Conservation (phyloP, 1,284 basidiomycete genomes). For the Peniophora sp. region DNA sequence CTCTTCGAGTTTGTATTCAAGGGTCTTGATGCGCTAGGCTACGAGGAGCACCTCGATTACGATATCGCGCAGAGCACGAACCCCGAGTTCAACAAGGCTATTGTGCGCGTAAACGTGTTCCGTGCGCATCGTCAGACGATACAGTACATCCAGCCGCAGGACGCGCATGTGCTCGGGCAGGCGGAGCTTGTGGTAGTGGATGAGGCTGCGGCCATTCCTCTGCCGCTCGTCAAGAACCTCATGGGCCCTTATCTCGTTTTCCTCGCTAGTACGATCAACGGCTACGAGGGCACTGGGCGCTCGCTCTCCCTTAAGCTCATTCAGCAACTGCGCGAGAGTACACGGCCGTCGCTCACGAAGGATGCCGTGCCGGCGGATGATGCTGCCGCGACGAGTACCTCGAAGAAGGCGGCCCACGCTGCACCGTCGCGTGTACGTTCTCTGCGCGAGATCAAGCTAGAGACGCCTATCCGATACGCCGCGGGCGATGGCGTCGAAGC, state of each 20-base stretch:
- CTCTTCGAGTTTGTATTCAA: conserved; percentile 99
- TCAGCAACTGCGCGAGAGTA: conserved; percentile 90
- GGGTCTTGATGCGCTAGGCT: conserved; percentile 90
- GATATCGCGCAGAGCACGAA: conserved; percentile 93
- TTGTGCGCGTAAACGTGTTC: conserved; percentile 95
- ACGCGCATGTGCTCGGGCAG: conserved; percentile 94
- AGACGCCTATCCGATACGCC: conserved; percentile 92
- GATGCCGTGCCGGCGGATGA: conserved; percentile 26
- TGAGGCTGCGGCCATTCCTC: conserved; percentile 96
- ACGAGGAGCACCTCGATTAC: conserved; percentile 97
- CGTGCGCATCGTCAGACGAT: conserved; percentile 90
- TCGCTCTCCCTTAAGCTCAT: conserved; percentile 97
- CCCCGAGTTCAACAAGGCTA: conserved; percentile 91
- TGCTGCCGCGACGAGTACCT: conserved; percentile 40
- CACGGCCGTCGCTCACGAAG: conserved; percentile 63
- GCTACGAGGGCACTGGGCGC: conserved; percentile 98
- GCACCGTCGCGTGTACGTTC: conserved; percentile 66
- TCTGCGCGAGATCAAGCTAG: conserved; percentile 90
- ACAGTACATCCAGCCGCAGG: conserved; percentile 98
- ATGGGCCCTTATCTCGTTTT: conserved; percentile 98
- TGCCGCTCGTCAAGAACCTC: conserved; percentile 90
- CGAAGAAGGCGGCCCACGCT: conserved; percentile 43
- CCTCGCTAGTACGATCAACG: conserved; percentile 97
- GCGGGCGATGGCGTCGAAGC: conserved; percentile 86
- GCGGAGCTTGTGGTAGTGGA: conserved; percentile 98